phyloP scores from a whole-genome alignment of 192 early-diverging fungal genomes.

The Coemansia sp. region DNA sequence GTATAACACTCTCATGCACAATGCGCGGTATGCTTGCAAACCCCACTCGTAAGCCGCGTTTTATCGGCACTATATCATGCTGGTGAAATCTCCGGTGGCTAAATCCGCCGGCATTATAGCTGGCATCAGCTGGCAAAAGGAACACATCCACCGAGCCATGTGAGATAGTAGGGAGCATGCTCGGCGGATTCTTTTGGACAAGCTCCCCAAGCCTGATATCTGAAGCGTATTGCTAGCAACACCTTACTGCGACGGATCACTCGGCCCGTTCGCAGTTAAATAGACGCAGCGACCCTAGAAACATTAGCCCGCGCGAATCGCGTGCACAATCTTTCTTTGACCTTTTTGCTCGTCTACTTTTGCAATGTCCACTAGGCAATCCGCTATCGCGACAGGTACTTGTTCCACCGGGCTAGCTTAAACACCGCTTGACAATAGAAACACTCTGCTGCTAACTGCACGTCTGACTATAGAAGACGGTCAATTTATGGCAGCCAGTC shows the following conservation, averaged over 20 bases:
- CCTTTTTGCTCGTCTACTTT: too few species aligned
- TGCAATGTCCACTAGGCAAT: too few species aligned
- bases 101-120: not conserved
- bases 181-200: not conserved
- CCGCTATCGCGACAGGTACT: too few species aligned
- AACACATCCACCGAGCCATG: slow-evolving; percentile 1
- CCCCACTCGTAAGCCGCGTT: too few species aligned
- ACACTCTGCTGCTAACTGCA: too few species aligned
- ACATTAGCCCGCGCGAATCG: too few species aligned
- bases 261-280: not conserved
- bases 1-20: not conserved
- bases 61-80: not conserved
- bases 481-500: slow-evolving; percentile 4
- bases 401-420: too few species aligned
- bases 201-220: not conserved
- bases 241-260: not conserved
- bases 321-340: too few species aligned
- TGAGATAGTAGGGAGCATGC: slow-evolving; percentile 7
- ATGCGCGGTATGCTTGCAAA: not conserved
- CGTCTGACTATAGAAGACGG: not conserved
- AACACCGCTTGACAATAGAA: too few species aligned
- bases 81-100: not conserved
- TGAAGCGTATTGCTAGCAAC: not conserved
- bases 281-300: not conserved
- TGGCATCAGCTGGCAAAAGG: not conserved